Percentiles rank a stretch among this genome's conserved stretches.
These are phyloP conservation scores for Diaporthe sp. DNA, from an alignment of 2,329 filamentous ascomycete species.

Conservation along the genomic window DNA sequence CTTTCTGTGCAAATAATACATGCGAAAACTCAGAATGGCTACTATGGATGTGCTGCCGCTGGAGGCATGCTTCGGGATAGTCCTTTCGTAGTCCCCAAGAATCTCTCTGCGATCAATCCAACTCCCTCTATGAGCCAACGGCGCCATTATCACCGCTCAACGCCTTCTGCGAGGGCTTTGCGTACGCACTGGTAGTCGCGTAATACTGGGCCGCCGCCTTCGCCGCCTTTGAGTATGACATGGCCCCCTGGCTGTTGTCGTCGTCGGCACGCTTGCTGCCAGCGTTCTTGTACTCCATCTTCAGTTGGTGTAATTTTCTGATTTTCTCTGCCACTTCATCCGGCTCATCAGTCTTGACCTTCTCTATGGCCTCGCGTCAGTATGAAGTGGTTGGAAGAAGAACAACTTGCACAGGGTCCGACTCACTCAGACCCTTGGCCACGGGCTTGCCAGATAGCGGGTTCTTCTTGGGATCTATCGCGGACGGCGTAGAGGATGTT, in stretches of 20 bases:
- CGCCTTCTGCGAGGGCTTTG: neutral
- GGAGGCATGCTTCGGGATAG: neutral
- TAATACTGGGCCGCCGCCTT: constrained; percentile 13
- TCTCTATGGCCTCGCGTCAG: neutral
- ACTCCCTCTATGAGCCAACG: neutral
- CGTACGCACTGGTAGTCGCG: neutral
- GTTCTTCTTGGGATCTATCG: neutral
- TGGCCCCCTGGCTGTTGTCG: neutral
- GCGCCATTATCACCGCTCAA: too few species aligned
- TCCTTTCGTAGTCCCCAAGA: neutral
- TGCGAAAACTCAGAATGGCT: neutral
- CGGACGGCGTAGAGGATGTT: neutral
- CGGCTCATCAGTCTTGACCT: neutral
- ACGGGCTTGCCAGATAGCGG: too few species aligned
- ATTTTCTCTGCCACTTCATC: neutral
- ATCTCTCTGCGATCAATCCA: neutral
- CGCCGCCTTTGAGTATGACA: constrained; percentile 1
- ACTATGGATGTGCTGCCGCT: neutral
- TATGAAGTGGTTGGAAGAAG: neutral
- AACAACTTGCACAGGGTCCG: too few species aligned
- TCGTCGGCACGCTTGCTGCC: neutral
- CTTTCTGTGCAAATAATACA: too few species aligned
- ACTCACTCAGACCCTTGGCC: neutral
- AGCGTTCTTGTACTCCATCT: neutral
- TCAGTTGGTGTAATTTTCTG: too few species aligned